A percentile compares a stretch with the other conserved stretches of the same genome.
Conservation (phyloP, 352 stramenopile genomes). For the Blastocystis hominis region DNA sequence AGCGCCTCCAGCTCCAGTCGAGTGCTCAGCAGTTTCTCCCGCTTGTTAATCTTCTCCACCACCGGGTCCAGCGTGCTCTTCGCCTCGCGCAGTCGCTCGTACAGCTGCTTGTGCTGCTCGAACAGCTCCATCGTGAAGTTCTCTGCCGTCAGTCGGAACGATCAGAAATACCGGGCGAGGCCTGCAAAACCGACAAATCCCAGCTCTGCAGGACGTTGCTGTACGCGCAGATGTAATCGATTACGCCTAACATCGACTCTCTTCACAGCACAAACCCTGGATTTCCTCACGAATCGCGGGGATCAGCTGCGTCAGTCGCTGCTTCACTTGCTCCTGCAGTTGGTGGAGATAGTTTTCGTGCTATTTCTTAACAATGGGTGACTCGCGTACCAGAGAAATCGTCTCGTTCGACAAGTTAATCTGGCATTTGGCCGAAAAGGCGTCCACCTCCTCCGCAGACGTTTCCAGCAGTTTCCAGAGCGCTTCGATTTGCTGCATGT, state of each 20-base stretch:
- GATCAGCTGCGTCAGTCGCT: background rate
- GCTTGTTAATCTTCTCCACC: background rate
- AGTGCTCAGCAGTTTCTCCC: background rate
- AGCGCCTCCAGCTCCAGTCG: background rate
- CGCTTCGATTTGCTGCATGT: no score
- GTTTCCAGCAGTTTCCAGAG: no score
- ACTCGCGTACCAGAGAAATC: conserved; percentile 81
- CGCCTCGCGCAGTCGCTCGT: background rate
- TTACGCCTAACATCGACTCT: background rate
- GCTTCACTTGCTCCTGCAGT: background rate
- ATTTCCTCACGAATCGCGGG: background rate
- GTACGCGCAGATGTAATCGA: background rate
- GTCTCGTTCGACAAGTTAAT: no score
- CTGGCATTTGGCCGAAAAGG: no score
- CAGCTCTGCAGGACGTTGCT: background rate
- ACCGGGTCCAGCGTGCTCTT: background rate
- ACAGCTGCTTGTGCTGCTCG: conserved; percentile 37
- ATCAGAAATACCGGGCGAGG: background rate
- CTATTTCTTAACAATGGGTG: conserved; percentile 63
- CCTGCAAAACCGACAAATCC: background rate
- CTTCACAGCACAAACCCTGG: background rate
- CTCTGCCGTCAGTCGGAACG: background rate
- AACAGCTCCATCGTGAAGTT: conserved; percentile 19
- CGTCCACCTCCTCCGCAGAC: no score
- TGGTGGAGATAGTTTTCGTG: background rate